phyloP scores from a whole-genome alignment of 2,329 filamentous ascomycete genomes.

The Helminthosporium solani region DNA sequence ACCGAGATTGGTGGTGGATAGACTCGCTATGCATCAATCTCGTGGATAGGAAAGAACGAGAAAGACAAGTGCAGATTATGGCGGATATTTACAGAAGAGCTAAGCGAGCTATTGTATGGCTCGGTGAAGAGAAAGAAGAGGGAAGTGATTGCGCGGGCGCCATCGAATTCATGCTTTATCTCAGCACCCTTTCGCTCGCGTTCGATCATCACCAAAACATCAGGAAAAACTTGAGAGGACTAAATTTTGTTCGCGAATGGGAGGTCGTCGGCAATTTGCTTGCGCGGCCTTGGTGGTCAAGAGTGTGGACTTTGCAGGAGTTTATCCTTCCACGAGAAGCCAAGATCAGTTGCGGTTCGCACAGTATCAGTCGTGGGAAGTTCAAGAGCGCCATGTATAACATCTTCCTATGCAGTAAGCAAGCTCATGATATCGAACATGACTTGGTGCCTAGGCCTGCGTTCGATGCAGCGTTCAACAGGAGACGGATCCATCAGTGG shows the following conservation, averaged over 20 bases:
- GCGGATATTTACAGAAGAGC: slow-evolving; percentile 30
- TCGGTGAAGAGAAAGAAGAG: slow-evolving; percentile 21
- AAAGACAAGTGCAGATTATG: slow-evolving; percentile 36
- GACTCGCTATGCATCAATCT: slow-evolving; percentile 36
- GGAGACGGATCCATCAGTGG: slow-evolving; percentile 31
- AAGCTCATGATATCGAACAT: slow-evolving; percentile 4
- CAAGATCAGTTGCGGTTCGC: slow-evolving; percentile 26
- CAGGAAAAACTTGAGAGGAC: slow-evolving; percentile 17
- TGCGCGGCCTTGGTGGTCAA: slow-evolving; percentile 29
- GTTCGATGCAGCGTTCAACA: slow-evolving; percentile 33
- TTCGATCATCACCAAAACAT: slow-evolving; percentile 17
- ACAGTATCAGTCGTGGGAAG: slow-evolving; percentile 24
- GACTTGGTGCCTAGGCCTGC: slow-evolving; percentile 24
- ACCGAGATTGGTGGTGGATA: slow-evolving; percentile 35
- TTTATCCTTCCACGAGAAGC: slow-evolving; percentile 31
- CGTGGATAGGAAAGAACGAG: slow-evolving; percentile 23
- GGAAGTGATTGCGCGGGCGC: slow-evolving; percentile 26
- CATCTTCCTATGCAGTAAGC: slow-evolving; percentile 28
- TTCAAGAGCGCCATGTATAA: slow-evolving; percentile 34
- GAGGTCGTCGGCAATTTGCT: slow-evolving; percentile 24
- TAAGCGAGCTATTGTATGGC: slow-evolving; percentile 26
- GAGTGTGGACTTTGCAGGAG: slow-evolving; percentile 34
- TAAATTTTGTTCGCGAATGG: slow-evolving; percentile 21
- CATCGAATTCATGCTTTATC: slow-evolving; percentile 25
- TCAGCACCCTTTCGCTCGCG: slow-evolving; percentile 19